These are phyloP conservation scores for Cyberlindnera veronae DNA, from an alignment of 805 yeast genomes.

Conservation along the genomic window DNA sequence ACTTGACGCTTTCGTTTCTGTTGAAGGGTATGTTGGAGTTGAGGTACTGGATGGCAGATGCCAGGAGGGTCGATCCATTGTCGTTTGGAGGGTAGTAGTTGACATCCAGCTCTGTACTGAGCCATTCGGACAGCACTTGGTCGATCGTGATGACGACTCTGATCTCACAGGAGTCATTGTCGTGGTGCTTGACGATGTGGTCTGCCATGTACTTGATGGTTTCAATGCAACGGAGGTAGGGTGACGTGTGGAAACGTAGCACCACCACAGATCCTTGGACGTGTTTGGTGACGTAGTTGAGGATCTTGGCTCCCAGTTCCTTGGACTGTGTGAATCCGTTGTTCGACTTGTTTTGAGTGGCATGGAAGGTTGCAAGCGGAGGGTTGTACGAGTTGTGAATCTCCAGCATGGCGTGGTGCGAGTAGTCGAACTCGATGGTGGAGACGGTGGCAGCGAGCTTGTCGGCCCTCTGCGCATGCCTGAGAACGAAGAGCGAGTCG, in stretches of 20 bases:
- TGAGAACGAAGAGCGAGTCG: conserved; percentile 27
- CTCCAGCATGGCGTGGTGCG: conserved; percentile 8
- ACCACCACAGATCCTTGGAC: conserved; percentile 14
- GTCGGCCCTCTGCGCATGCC: conserved; percentile 29
- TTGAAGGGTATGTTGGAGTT: conserved; percentile 25
- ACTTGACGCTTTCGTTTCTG: conserved; percentile 22
- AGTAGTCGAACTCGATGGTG: conserved; percentile 22
- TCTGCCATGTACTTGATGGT: conserved; percentile 30
- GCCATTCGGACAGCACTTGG: conserved; percentile 42
- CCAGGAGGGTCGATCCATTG: conserved; percentile 39
- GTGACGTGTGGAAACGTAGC: conserved; percentile 36
- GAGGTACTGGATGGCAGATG: conserved; percentile 37
- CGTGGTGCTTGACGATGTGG: conserved; percentile 20
- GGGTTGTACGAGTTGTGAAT: conserved; percentile 26
- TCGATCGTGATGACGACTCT: conserved; percentile 34
- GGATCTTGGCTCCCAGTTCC: conserved; percentile 23
- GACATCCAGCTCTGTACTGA: conserved; percentile 37
- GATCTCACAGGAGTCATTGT: conserved; percentile 6
- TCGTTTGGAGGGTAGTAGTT: conserved; percentile 43
- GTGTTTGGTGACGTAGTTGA: conserved; percentile 21
- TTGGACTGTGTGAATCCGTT: conserved; percentile 27
- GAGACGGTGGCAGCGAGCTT: conserved; percentile 27
- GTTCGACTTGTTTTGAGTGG: conserved; percentile 27
- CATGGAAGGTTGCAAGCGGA: conserved; percentile 25
- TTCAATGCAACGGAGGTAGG: conserved; percentile 43